Conservation (phyloP, 1,284 basidiomycete species). For the Takashimella koratensis region DNA sequence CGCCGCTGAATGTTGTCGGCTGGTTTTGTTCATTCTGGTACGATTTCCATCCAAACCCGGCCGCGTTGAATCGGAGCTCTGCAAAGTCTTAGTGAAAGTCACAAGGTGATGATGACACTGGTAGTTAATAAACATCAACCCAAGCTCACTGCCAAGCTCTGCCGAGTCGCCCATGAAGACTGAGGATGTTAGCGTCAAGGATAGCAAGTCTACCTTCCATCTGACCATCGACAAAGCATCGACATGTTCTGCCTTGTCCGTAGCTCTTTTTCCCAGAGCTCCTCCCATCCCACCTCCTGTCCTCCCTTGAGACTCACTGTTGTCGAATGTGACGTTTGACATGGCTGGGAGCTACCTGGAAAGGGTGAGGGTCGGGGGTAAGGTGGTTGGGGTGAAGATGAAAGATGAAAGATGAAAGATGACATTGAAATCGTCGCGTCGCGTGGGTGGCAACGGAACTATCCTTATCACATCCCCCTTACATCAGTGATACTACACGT, state of each 20-base stretch:
- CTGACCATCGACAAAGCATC: too few relatives aligned
- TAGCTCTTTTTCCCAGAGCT: too few relatives aligned
- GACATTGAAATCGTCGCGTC: too few relatives aligned
- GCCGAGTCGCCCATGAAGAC: constrained; percentile 71
- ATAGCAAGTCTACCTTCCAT: too few relatives aligned
- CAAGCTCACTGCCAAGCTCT: constrained; percentile 71
- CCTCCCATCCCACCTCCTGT: too few relatives aligned
- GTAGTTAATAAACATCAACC: too few relatives aligned
- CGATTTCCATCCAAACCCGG: constrained; percentile 85
- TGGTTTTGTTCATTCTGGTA: constrained; percentile 56
- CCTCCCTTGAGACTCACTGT: constrained; percentile 36
- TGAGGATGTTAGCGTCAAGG: constrained; percentile 13
- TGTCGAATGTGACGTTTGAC: constrained; percentile 45
- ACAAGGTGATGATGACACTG: too few relatives aligned
- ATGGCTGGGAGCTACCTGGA: too few relatives aligned
- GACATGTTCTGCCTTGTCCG: too few relatives aligned
- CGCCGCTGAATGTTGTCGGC: constrained; percentile 61
- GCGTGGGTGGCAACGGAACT: background rate
- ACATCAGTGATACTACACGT: background rate
- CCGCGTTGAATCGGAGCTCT: constrained; percentile 84
- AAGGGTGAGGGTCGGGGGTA: too few relatives aligned
- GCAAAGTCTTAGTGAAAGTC: constrained; percentile 9
- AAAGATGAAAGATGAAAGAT: background rate
- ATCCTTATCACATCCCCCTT: background rate
- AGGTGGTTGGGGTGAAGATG: too few relatives aligned